A percentile compares a stretch with the other conserved stretches of the same genome.
Evolutionary conservation across 768 basidiomycete genomes (phyloP).

Genomic region (Mycena chlorophos): DNA sequence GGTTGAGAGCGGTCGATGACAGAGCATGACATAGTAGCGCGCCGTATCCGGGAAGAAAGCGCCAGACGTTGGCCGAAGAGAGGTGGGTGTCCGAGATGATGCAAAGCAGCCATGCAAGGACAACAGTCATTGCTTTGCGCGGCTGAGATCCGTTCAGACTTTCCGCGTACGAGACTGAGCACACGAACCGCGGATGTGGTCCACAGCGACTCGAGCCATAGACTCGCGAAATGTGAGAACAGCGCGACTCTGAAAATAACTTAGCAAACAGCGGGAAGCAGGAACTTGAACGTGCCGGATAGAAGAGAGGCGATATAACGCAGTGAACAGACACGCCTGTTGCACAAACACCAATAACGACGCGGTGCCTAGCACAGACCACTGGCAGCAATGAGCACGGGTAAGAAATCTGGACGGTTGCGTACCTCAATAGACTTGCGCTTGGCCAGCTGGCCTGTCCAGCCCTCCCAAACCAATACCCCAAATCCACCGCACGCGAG

Average conservation of each 20-base stretch:
- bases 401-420: conserved; percentile 6
- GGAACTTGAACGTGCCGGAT: conserved; percentile 62
- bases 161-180: neutral
- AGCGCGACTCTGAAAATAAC: conserved; percentile 55
- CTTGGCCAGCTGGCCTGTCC: conserved; percentile 54
- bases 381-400: conserved; percentile 42
- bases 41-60: conserved; percentile 62
- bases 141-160: conserved; percentile 37
- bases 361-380: conserved; percentile 68
- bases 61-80: conserved; percentile 40
- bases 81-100: conserved; percentile 56
- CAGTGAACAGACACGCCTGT: conserved; percentile 65
- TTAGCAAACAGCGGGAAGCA: neutral
- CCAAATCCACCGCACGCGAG: conserved; percentile 72
- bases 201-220: conserved; percentile 62
- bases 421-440: conserved; percentile 62
- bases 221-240: conserved; percentile 66
- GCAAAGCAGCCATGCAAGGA: conserved; percentile 52
- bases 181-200: conserved; percentile 48
- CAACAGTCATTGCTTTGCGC: conserved; percentile 49
- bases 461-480: conserved; percentile 58
- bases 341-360: conserved; percentile 70
- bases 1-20: conserved; percentile 60
- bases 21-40: conserved; percentile 62
- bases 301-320: conserved; percentile 66